These are phyloP conservation scores for Protomyces pachydermus DNA, from an alignment of 1,139 yeast genomes.

Conservation along the genomic window DNA sequence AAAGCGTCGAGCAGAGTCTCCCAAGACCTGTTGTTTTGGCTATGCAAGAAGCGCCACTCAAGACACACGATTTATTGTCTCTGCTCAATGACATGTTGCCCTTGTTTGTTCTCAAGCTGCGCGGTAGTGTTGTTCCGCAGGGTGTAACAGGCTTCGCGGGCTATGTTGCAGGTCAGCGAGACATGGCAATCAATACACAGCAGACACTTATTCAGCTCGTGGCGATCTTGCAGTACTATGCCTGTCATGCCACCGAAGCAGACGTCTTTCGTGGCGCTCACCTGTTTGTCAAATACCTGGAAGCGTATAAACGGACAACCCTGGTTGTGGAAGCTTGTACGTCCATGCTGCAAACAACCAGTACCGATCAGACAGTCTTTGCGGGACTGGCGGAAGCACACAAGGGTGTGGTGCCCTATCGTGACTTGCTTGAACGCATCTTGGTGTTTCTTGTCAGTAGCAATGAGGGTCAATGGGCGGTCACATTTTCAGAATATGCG, in stretches of 20 bases:
- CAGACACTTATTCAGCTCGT: not conserved
- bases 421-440: constrained; percentile 5
- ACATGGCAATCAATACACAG: not conserved
- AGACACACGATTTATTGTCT: not conserved
- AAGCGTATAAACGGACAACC: not conserved
- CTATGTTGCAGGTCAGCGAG: constrained; percentile 6
- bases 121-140: not conserved
- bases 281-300: constrained; percentile 5
- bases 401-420: not conserved
- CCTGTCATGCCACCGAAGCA: constrained; percentile 3
- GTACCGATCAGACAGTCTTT: not conserved
- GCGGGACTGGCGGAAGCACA: not conserved
- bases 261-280: not conserved
- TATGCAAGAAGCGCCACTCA: not conserved
- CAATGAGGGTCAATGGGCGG: not conserved
- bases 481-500: not conserved
- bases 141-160: constrained; percentile 6
- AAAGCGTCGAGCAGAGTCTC: not conserved
- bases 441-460: constrained; percentile 2
- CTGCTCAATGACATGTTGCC: not conserved
- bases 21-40: not conserved
- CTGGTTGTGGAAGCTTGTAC: not conserved
- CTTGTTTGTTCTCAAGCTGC: not conserved
- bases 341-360: not conserved
- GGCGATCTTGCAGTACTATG: not conserved